Conservation (phyloP, 805 yeast species). For the Monosporozyma aerobia region DNA sequence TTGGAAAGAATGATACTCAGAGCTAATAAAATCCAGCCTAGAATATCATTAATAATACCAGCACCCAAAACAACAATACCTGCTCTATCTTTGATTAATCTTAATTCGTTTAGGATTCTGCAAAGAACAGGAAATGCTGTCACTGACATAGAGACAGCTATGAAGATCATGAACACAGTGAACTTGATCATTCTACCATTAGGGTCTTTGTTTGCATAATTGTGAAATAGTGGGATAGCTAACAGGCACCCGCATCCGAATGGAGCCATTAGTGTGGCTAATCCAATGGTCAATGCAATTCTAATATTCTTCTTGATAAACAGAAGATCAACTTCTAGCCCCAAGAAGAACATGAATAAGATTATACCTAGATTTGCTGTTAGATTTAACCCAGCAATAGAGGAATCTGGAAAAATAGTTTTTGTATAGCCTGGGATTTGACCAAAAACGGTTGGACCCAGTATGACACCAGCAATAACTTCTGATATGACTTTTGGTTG, state of each 20-base stretch:
- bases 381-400: constrained; percentile 54
- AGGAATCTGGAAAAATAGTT: constrained; percentile 53
- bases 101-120: constrained; percentile 64
- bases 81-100: constrained; percentile 61
- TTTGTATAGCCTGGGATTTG: constrained; percentile 56
- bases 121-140: constrained; percentile 83
- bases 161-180: constrained; percentile 69
- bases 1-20: constrained; percentile 69
- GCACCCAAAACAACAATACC: constrained; percentile 72
- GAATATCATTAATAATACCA: constrained; percentile 68
- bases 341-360: constrained; percentile 64
- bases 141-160: constrained; percentile 75
- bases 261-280: constrained; percentile 66
- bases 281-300: constrained; percentile 60
- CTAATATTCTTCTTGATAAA: constrained; percentile 52
- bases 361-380: constrained; percentile 71
- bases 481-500: constrained; percentile 82
- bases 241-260: constrained; percentile 72
- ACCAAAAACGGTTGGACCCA: constrained; percentile 73
- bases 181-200: constrained; percentile 38
- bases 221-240: constrained; percentile 56
- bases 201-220: constrained; percentile 34
- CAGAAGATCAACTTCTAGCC: constrained; percentile 65
- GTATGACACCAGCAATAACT: constrained; percentile 63
- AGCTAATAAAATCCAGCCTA: constrained; percentile 77